phyloP scores from a whole-genome alignment of 495 filamentous ascomycete genomes.

The Trypethelium eluteriae region DNA sequence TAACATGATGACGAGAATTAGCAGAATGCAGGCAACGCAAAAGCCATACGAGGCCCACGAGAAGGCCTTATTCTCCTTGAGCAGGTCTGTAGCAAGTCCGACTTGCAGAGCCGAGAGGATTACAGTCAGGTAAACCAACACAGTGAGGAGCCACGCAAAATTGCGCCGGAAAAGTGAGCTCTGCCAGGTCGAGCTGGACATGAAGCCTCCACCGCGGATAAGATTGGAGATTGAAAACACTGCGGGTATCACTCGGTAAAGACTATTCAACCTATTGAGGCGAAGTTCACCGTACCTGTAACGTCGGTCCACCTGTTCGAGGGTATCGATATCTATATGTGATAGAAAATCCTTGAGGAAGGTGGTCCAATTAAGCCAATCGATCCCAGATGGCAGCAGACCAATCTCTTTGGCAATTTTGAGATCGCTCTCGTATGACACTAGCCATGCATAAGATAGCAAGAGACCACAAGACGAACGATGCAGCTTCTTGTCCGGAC shows the following conservation, averaged over 20 bases:
- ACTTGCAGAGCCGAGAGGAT: conserved; percentile 55
- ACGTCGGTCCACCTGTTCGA: conserved; percentile 24
- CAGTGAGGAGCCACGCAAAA: conserved; percentile 40
- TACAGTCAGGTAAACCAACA: conserved; percentile 46
- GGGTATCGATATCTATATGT: background rate
- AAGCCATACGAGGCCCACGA: conserved; percentile 47
- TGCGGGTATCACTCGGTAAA: conserved; percentile 26
- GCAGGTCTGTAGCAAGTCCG: conserved; percentile 41
- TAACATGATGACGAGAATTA: conserved; percentile 26
- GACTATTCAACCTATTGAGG: conserved; percentile 26
- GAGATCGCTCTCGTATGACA: conserved; percentile 1
- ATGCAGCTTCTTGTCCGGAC: background rate
- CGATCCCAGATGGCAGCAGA: background rate
- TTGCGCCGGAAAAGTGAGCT: conserved; percentile 41
- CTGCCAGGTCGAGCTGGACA: conserved; percentile 11
- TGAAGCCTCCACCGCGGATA: conserved; percentile 9
- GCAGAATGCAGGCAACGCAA: conserved; percentile 37
- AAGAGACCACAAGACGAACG: background rate
- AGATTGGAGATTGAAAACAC: background rate
- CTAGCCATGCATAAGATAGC: conserved; percentile 5
- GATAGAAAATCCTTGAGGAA: background rate
- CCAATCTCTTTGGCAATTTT: background rate
- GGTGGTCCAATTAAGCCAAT: background rate
- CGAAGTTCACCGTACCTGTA: conserved; percentile 33
- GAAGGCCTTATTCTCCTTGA: conserved; percentile 39